A percentile compares a stretch with the other conserved stretches of the same genome.
Conservation (phyloP, 495 filamentous ascomycete species). For the Penicillium soppii region DNA sequence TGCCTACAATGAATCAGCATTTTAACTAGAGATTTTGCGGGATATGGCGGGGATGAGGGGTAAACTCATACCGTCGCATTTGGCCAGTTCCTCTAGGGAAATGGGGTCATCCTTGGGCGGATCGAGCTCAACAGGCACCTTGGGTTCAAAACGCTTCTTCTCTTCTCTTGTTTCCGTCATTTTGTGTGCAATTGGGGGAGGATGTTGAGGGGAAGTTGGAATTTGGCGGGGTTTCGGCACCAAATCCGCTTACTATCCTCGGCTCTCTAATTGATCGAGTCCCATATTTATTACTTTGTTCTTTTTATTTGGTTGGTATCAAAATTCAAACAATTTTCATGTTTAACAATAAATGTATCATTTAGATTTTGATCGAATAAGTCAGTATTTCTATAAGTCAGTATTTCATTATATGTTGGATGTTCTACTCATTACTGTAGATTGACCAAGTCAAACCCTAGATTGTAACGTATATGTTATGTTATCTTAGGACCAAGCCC, state of each 20-base stretch:
- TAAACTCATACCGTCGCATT: slow-evolving; percentile 68
- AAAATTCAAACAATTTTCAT: no score
- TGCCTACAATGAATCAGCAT: slow-evolving; percentile 33
- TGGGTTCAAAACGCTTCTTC: slow-evolving; percentile 76
- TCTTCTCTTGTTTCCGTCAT: slow-evolving; percentile 34
- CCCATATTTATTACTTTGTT: no score
- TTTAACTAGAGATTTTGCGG: background rate
- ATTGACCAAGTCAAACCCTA: no score
- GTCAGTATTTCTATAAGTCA: no score
- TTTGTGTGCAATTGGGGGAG: slow-evolving; percentile 11
- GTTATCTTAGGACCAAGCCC: no score
- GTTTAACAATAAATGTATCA: no score
- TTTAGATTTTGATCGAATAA: no score
- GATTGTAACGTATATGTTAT: no score
- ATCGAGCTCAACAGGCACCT: slow-evolving; percentile 73
- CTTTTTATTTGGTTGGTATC: no score
- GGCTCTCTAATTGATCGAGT: background rate
- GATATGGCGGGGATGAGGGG: background rate
- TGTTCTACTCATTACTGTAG: no score
- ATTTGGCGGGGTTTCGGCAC: slow-evolving; percentile 7
- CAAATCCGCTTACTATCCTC: slow-evolving; percentile 1
- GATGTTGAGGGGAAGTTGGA: slow-evolving; percentile 8
- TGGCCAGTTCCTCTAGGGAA: slow-evolving; percentile 66
- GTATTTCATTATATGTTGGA: no score
- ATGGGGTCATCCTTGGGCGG: slow-evolving; percentile 90